Evolutionary conservation across 176 grass and related monocot genomes (phyloP).

Genomic region (Oryza glaberrima): DNA sequence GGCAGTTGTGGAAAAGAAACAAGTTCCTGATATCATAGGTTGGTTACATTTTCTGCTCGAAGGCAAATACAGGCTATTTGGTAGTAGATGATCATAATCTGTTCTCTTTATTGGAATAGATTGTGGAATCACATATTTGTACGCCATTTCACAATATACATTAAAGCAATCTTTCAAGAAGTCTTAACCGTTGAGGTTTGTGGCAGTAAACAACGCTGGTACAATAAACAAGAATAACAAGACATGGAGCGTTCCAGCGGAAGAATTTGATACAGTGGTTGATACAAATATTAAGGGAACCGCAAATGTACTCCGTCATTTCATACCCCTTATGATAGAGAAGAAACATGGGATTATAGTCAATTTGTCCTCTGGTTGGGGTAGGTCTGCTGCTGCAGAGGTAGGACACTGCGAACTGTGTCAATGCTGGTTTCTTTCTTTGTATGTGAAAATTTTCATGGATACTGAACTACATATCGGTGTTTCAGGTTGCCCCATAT

Average conservation of each 20-base stretch:
- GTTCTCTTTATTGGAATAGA: slow-evolving; percentile 8
- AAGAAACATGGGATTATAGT: slow-evolving; percentile 91
- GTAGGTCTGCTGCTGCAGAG: slow-evolving; percentile 91
- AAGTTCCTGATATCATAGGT: slow-evolving; percentile 93
- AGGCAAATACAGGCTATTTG: background rate
- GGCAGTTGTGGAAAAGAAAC: slow-evolving; percentile 62
- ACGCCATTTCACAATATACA: background rate
- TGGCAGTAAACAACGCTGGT: slow-evolving; percentile 91
- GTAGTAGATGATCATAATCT: slow-evolving; percentile 1
- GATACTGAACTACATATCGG: background rate
- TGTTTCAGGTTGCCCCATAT: slow-evolving; percentile 84
- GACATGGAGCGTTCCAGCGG: slow-evolving; percentile 83
- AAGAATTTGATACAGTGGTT: slow-evolving; percentile 90
- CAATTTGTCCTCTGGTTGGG: slow-evolving; percentile 97
- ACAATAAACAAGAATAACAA: slow-evolving; percentile 99
- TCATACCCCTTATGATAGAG: slow-evolving; percentile 88
- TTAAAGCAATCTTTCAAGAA: background rate
- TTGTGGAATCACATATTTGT: slow-evolving; percentile 15
- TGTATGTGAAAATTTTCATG: slow-evolving; percentile 17
- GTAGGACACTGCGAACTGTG: slow-evolving; percentile 35
- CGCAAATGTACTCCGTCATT: slow-evolving; percentile 87
- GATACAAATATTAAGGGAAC: slow-evolving; percentile 98
- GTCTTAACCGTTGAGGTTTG: slow-evolving; percentile 44
- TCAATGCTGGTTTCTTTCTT: slow-evolving; percentile 8
- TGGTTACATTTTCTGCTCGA: slow-evolving; percentile 31